A percentile compares a stretch with the other conserved stretches of the same genome.
Conservation (phyloP, 257 asterid species). For the Paraleonurus japonicus region DNA sequence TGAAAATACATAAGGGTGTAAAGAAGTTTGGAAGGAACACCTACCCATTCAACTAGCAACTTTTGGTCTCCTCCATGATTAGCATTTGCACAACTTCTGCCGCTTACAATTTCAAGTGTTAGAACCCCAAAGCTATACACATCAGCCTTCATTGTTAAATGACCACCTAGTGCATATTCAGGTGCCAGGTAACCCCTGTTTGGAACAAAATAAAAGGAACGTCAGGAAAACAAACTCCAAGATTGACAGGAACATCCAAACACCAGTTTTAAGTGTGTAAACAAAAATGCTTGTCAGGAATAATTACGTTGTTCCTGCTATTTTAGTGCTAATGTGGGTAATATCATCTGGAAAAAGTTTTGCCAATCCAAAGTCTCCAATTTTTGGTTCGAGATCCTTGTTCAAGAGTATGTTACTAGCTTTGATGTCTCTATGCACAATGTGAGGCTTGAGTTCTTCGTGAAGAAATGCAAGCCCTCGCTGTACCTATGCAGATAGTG, state of each 20-base stretch:
- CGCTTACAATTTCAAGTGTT: too few relatives aligned
- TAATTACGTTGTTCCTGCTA: slow-evolving; percentile 84
- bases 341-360: slow-evolving; percentile 85
- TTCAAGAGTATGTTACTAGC: slow-evolving; percentile 88
- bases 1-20: not conserved
- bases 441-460: slow-evolving; percentile 73
- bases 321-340: slow-evolving; percentile 85
- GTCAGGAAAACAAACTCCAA: too few relatives aligned
- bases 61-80: slow-evolving; percentile 55
- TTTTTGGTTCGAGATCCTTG: slow-evolving; percentile 65
- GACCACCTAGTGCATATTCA: slow-evolving; percentile 91
- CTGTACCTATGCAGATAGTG: slow-evolving; percentile 71
- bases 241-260: not conserved
- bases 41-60: slow-evolving; percentile 76
- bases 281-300: not conserved
- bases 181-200: slow-evolving; percentile 94
- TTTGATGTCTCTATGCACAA: slow-evolving; percentile 90
- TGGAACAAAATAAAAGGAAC: not conserved
- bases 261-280: not conserved
- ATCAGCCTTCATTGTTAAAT: slow-evolving; percentile 80
- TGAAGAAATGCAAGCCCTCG: slow-evolving; percentile 88
- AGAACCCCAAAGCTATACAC: slow-evolving; percentile 88
- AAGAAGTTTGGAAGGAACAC: slow-evolving; percentile 28
- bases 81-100: slow-evolving; percentile 57
- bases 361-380: slow-evolving; percentile 95